Conservation (phyloP, 1,284 basidiomycete genomes). For the Ganoderma multipileum region DNA sequence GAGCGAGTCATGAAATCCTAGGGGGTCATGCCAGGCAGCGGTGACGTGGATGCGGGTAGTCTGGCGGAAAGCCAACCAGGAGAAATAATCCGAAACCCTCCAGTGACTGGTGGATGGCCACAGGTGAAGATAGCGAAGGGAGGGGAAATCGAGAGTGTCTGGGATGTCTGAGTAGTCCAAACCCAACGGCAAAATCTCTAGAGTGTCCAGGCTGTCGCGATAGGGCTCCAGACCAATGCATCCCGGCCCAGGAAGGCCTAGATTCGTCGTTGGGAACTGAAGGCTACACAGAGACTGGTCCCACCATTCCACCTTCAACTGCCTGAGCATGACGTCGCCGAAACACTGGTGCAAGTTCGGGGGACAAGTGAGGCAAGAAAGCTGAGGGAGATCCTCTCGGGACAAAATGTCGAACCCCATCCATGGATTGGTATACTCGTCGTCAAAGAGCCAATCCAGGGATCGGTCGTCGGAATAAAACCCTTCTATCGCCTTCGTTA, state of each 20-base stretch:
- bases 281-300: too few relatives aligned
- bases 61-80: background rate
- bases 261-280: too few relatives aligned
- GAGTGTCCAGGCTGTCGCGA: background rate
- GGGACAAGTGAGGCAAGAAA: background rate
- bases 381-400: background rate
- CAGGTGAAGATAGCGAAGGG: background rate
- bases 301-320: too few relatives aligned
- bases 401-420: background rate
- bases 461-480: background rate
- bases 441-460: background rate
- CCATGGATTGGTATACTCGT: background rate
- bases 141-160: background rate
- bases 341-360: too few relatives aligned
- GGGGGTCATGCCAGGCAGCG: background rate
- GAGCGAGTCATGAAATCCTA: background rate
- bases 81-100: background rate
- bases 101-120: too few relatives aligned
- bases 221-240: background rate
- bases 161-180: fast-evolving
- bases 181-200: background rate
- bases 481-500: background rate
- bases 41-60: background rate
- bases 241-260: too few relatives aligned
- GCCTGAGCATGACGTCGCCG: too few relatives aligned